These are phyloP conservation scores for Aspergillus amoenus DNA, from an alignment of 2,329 filamentous ascomycete genomes.

Conservation along the genomic window DNA sequence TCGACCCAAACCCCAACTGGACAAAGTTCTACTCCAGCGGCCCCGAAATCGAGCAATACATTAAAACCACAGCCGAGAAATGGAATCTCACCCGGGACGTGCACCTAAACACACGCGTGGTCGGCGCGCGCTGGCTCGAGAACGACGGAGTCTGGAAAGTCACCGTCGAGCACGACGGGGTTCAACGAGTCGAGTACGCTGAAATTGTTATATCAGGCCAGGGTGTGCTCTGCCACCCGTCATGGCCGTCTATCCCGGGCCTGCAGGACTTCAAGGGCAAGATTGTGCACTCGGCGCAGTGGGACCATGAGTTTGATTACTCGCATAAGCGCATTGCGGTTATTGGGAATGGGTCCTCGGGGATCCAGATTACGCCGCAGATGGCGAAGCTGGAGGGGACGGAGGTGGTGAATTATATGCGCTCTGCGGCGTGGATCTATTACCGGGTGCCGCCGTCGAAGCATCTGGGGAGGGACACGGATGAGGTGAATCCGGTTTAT, in stretches of 20 bases:
- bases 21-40: slow-evolving; percentile 14
- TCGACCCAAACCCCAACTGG: slow-evolving; percentile 30
- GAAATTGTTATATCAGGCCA: slow-evolving; percentile 40
- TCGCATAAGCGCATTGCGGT: slow-evolving; percentile 22
- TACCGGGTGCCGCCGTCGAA: slow-evolving; percentile 19
- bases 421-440: slow-evolving; percentile 31
- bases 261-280: slow-evolving; percentile 30
- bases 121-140: slow-evolving; percentile 42
- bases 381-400: slow-evolving; percentile 23
- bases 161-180: slow-evolving; percentile 27
- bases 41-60: slow-evolving; percentile 47
- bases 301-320: slow-evolving; percentile 28
- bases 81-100: slow-evolving; percentile 41
- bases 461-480: slow-evolving; percentile 23
- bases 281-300: slow-evolving; percentile 31
- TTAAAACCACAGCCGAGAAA: slow-evolving; percentile 40
- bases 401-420: slow-evolving; percentile 29
- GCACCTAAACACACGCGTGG: slow-evolving; percentile 38
- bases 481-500: slow-evolving; percentile 29
- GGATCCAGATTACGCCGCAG: slow-evolving; percentile 38
- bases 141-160: slow-evolving; percentile 35
- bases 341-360: slow-evolving; percentile 29
- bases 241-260: slow-evolving; percentile 30
- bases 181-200: slow-evolving; percentile 27
- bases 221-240: slow-evolving; percentile 22